Conservation (phyloP, 176 grass and related monocot species). For the Puya raimondii region DNA sequence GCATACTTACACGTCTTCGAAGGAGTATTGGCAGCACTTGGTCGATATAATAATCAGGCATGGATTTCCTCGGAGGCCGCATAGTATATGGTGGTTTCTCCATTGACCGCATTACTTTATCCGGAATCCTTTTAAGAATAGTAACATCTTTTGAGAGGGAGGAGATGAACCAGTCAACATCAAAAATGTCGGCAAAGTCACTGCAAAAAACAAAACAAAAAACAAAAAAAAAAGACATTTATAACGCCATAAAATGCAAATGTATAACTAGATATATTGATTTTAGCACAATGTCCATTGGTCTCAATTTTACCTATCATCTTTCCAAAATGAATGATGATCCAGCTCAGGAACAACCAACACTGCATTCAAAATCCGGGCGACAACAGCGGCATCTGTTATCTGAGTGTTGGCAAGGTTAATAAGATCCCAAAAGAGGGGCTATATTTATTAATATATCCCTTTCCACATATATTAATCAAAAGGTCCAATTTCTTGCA, state of each 20-base stretch:
- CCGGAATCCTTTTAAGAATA: conserved; percentile 72
- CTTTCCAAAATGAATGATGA: conserved; percentile 86
- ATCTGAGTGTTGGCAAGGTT: conserved; percentile 49
- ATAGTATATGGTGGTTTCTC: conserved; percentile 94
- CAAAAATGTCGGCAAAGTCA: conserved; percentile 88
- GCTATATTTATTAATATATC: not conserved
- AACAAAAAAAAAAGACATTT: not conserved
- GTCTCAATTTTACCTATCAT: conserved; percentile 46
- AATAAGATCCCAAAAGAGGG: conserved; percentile 5
- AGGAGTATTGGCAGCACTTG: conserved; percentile 90
- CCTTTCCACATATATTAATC: too few species aligned
- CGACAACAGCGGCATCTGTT: conserved; percentile 89
- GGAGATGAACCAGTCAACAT: conserved; percentile 80
- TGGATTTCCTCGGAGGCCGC: conserved; percentile 89
- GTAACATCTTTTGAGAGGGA: conserved; percentile 68
- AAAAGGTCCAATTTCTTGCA: too few species aligned
- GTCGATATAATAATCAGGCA: conserved; percentile 68
- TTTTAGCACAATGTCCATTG: conserved; percentile 7
- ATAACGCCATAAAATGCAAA: not conserved
- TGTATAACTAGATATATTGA: not conserved
- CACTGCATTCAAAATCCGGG: conserved; percentile 86
- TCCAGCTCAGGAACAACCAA: conserved; percentile 88
- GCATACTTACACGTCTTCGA: conserved; percentile 78
- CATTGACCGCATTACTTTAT: conserved; percentile 88
- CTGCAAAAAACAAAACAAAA: conserved; percentile 26